Conservation (phyloP, 106 monocot species). For the Acanthochlamys bracteata region DNA sequence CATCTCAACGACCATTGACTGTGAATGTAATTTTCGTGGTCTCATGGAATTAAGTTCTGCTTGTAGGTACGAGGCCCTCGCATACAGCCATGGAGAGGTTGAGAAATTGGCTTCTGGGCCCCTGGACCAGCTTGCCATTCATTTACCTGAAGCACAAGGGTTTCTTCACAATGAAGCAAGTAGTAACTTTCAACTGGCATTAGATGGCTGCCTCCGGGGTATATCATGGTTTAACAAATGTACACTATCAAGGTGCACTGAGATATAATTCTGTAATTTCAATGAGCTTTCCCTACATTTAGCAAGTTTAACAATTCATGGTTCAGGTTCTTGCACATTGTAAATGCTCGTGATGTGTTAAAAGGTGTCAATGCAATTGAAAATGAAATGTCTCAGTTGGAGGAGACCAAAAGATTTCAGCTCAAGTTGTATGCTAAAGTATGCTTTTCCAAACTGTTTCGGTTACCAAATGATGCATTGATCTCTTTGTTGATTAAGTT, state of each 20-base stretch:
- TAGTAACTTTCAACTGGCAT: slow-evolving; percentile 50
- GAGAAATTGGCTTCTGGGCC: slow-evolving; percentile 24
- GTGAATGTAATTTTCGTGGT: not conserved
- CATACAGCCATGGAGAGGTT: slow-evolving; percentile 18
- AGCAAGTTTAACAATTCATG: not conserved
- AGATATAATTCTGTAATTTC: not conserved
- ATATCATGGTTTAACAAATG: slow-evolving; percentile 84
- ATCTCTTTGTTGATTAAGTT: not conserved
- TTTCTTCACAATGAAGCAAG: slow-evolving; percentile 16
- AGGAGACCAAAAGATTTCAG: slow-evolving; percentile 64
- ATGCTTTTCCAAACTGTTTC: not conserved
- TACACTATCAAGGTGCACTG: slow-evolving; percentile 43
- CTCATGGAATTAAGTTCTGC: not conserved
- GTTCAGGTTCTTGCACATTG: slow-evolving; percentile 54
- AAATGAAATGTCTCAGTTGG: slow-evolving; percentile 57
- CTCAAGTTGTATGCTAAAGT: slow-evolving; percentile 61
- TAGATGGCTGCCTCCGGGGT: slow-evolving; percentile 16
- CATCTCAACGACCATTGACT: not conserved
- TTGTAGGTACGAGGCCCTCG: slow-evolving; percentile 21
- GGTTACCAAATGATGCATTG: not conserved
- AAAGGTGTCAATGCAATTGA: slow-evolving; percentile 32
- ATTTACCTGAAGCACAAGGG: slow-evolving; percentile 45
- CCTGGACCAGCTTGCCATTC: slow-evolving; percentile 21
- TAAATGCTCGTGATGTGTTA: slow-evolving; percentile 33
- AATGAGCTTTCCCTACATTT: not conserved